Evolutionary conservation across 768 basidiomycete species (phyloP), one percentile per base, ranked within the genome.

Genomic region (Rhizopogon vinicolor): DNA sequence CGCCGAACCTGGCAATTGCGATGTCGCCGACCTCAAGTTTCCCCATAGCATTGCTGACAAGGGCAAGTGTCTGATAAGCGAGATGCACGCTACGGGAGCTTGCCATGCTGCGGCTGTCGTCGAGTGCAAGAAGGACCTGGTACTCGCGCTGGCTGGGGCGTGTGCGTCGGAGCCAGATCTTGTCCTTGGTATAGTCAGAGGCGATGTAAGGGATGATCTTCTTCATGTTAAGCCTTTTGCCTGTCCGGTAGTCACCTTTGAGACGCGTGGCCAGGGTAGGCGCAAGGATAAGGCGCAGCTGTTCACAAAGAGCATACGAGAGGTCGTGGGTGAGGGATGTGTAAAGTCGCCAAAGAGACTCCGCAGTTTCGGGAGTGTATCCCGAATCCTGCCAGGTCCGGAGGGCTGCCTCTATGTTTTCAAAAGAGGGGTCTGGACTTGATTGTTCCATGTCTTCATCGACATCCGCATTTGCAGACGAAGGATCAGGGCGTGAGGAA

Each of bases 181-280:
- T 95, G 79, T 99, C 96, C 70, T 98, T 98, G 51, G 95, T 98
- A 76, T 92, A 99, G 73, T 99, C 97, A 73, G 89, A 92, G 37
- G 97, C 96, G 58, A 99, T 95, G 77, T 96, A 98, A 3, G 91
- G 85, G 58, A 99, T 95, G 69, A 98, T 93, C 73, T 95, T 95
- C 69, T 95, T 93, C 96, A 98, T 98, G 72, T 98, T 98, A 31
- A 99, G 81, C 18, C 96, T 82, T 73, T 99, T 99, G 51, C 97
- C 97, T 0, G 92, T 95, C 31, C 95, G 89, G 71, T 97, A 99
- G 75, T 98, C 97, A 40, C 97, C 97, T 72, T 90, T 89, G 43
- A 99, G 78, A 19, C 97, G 83, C 6, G 96, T 97, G 5, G 97
- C 93, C 48, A 90, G 77, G 0, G 96, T 98, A 0, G 97, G 97